Evolutionary conservation across 768 basidiomycete species (phyloP).

Genomic region (Lactarius indigo): DNA sequence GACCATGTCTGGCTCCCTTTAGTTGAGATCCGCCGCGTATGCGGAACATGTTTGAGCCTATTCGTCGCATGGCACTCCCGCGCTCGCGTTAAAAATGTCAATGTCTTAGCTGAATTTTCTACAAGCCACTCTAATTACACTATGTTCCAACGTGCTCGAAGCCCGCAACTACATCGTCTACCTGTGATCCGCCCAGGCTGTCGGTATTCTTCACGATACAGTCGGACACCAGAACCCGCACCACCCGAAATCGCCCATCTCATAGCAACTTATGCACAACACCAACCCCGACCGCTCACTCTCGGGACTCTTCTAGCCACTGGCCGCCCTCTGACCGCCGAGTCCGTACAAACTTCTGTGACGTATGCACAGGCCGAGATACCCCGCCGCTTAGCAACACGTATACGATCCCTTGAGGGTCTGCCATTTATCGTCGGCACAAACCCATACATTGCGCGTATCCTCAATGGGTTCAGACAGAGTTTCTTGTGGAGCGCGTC

Average conservation of each 20-base stretch:
- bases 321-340: constrained; percentile 65
- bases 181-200: neutral
- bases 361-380: constrained; percentile 72
- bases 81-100: neutral
- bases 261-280: constrained; percentile 58
- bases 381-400: constrained; percentile 69
- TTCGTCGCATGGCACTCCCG: neutral
- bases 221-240: constrained; percentile 46
- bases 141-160: constrained; percentile 12
- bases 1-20: neutral
- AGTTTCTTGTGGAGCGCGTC: constrained; percentile 69
- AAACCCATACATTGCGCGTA: constrained; percentile 79
- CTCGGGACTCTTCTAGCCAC: constrained; percentile 72
- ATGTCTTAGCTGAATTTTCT: neutral
- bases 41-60: neutral
- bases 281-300: constrained; percentile 65
- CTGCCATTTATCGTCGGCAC: constrained; percentile 88
- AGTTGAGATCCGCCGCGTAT: constrained; percentile 11
- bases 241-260: constrained; percentile 55
- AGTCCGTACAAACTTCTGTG: constrained; percentile 72
- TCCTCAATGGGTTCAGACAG: constrained; percentile 61
- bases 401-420: constrained; percentile 68
- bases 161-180: neutral
- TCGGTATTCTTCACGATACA: constrained; percentile 6
- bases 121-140: neutral